Percentiles rank a stretch among this genome's conserved stretches.
Evolutionary conservation across 805 yeast species (phyloP).

Genomic region (Blastobotrys muscicola): DNA sequence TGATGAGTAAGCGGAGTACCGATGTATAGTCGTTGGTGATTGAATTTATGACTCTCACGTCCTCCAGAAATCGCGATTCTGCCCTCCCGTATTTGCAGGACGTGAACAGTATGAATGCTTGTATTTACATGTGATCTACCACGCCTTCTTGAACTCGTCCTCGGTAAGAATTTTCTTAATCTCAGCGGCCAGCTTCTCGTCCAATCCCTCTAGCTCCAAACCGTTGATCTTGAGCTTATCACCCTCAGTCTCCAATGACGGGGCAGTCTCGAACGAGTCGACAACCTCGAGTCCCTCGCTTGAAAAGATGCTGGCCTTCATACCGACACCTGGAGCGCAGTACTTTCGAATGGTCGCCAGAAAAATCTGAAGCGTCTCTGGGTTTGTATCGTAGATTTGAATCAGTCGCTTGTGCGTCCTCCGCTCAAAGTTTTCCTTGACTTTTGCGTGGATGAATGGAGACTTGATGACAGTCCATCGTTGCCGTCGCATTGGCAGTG

Average conservation of each 20-base stretch:
- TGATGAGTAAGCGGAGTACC: too few species aligned
- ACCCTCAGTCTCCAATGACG: slow-evolving; percentile 8
- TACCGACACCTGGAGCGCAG: slow-evolving; percentile 72
- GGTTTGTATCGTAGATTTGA: slow-evolving; percentile 73
- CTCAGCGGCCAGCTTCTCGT: slow-evolving; percentile 8
- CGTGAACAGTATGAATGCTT: too few species aligned
- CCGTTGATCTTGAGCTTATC: slow-evolving; percentile 4
- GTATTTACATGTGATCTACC: too few species aligned
- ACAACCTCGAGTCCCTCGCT: slow-evolving; percentile 40
- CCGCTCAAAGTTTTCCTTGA: slow-evolving; percentile 91
- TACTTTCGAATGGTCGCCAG: slow-evolving; percentile 70
- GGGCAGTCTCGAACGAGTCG: slow-evolving; percentile 31
- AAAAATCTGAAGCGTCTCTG: slow-evolving; percentile 76
- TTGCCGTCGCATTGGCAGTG: slow-evolving; percentile 60
- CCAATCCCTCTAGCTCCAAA: slow-evolving; percentile 3
- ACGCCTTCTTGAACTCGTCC: too few species aligned
- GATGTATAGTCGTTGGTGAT: too few species aligned
- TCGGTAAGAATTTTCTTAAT: neutral
- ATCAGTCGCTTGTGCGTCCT: slow-evolving; percentile 68
- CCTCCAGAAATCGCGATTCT: too few species aligned
- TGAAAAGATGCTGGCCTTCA: slow-evolving; percentile 59
- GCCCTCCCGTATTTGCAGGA: too few species aligned
- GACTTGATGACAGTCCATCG: slow-evolving; percentile 90
- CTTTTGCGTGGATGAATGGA: slow-evolving; percentile 89
- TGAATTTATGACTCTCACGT: too few species aligned